Evolutionary conservation across 768 basidiomycete genomes (phyloP).

Genomic region (Lentinula raphanica): DNA sequence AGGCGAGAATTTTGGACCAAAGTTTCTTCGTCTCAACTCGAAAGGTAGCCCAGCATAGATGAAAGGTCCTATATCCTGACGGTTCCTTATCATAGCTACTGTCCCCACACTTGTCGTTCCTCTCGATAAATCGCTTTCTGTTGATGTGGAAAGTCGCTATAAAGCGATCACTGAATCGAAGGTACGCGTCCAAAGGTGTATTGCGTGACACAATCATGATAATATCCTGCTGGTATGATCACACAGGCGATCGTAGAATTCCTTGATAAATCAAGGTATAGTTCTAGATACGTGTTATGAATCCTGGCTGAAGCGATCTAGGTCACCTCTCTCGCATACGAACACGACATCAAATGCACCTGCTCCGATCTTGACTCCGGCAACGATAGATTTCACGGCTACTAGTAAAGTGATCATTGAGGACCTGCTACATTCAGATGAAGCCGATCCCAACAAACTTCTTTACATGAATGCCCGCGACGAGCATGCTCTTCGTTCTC

Average conservation of each 20-base stretch:
- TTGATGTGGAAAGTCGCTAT: constrained; percentile 73
- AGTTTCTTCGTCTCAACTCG: constrained; percentile 74
- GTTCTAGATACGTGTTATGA: background rate
- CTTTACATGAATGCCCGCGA: constrained; percentile 56
- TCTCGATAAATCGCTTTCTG: constrained; percentile 60
- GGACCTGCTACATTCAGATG: constrained; percentile 58
- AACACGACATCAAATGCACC: constrained; percentile 69
- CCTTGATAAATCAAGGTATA: constrained; percentile 68
- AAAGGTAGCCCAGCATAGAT: constrained; percentile 43
- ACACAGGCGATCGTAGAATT: constrained; percentile 69
- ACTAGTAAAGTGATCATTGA: constrained; percentile 48
- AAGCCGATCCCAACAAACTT: constrained; percentile 59
- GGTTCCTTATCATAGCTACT: constrained; percentile 46
- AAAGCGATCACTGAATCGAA: constrained; percentile 74
- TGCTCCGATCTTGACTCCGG: constrained; percentile 71
- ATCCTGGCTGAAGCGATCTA: background rate
- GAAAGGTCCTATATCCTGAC: background rate
- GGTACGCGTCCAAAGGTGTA: constrained; percentile 30
- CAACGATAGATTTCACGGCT: constrained; percentile 68
- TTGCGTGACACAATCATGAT: constrained; percentile 6
- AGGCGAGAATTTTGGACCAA: constrained; percentile 73
- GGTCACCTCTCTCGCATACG: constrained; percentile 57
- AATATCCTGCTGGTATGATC: background rate
- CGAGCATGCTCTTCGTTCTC: constrained; percentile 40
- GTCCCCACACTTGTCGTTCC: constrained; percentile 87